Evolutionary conservation across 805 yeast species (phyloP), one percentile per base, ranked within the genome.

Genomic region (Wickerhamiella parazyma): DNA sequence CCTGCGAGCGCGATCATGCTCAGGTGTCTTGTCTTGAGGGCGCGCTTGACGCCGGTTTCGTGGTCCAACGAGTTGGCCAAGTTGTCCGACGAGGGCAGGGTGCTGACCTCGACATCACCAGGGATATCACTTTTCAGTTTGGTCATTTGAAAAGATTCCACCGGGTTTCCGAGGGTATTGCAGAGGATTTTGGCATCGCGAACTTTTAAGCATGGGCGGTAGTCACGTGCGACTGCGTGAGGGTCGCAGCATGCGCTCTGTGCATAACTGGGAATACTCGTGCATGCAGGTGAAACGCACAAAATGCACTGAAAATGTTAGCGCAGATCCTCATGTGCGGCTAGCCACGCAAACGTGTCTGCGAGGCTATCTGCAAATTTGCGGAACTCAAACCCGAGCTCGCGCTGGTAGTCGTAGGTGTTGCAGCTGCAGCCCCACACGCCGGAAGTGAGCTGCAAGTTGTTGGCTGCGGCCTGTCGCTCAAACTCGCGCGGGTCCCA

Each of bases 1-100:
- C 89, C 87, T 51, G 89, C 91, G 48, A 82, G 67, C 41, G 91
- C 86, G 62, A 82, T 82, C 84, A 80, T 77, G 48, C 78, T 76
- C 51, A 82, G 61, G 58, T 82, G 89, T 55, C 87, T 69, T 35
- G 73, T 70, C 52, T 72, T 75, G 41, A 78, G 58, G 11, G 66
- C 67, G 8, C 67, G 57, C 44, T 56, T 57, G 19, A 63, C 65
- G 3, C 66, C 66, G 2, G 59, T 46, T 6, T 58, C 51, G 7
- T 46, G 55, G 65, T 58, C 62, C 62, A 69, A 21, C 7, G 14
- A 14, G 10, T 17, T 28, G 5, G 28, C 29, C 2, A 21, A 28
- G 29, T 20, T 25, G 18, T 26, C 41, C 8, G 17, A 7, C 3
- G 39, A 36, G 17, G 34, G 25, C 12, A 38, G 17, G 3, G 41